Evolutionary conservation across 192 early-diverging fungal genomes (phyloP).

Genomic region (Coemansia sp.): DNA sequence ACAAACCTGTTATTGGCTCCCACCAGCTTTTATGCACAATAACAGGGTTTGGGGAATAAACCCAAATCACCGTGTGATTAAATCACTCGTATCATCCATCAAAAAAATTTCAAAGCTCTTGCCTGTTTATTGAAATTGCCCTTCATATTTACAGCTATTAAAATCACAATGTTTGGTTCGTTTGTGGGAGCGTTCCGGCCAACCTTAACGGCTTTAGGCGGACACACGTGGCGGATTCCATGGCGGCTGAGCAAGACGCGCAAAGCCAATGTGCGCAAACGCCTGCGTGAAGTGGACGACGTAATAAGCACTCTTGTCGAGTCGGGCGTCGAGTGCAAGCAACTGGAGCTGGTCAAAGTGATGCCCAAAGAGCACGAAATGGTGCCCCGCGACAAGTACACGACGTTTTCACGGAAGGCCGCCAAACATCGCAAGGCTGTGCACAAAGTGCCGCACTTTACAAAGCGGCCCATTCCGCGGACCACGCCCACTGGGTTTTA

Average conservation of each 20-base stretch:
- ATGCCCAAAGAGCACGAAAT: conserved; percentile 71
- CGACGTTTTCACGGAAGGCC: conserved; percentile 71
- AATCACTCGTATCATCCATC: background rate
- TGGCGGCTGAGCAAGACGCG: conserved; percentile 71
- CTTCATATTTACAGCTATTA: background rate
- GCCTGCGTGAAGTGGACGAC: conserved; percentile 74
- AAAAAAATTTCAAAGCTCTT: background rate
- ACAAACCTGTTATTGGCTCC: background rate
- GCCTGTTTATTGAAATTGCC: background rate
- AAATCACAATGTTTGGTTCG: conserved; percentile 41
- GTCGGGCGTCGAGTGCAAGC: conserved; percentile 75
- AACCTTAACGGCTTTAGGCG: conserved; percentile 37
- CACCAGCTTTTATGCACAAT: background rate
- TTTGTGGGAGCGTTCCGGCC: conserved; percentile 46
- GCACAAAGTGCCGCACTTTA: conserved; percentile 85
- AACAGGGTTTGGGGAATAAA: conserved; percentile 4
- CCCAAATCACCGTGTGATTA: background rate
- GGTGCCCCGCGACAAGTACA: conserved; percentile 79
- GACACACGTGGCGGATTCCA: conserved; percentile 58
- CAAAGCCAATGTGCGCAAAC: conserved; percentile 85
- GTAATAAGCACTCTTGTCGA: conserved; percentile 68
- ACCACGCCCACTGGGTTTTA: conserved; percentile 71
- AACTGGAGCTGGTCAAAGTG: conserved; percentile 59
- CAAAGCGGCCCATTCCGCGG: conserved; percentile 70
- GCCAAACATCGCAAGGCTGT: conserved; percentile 73